A percentile compares a stretch with the other conserved stretches of the same genome.
Evolutionary conservation across 257 asterid species (phyloP).

Genomic region (Mentha longifolia): DNA sequence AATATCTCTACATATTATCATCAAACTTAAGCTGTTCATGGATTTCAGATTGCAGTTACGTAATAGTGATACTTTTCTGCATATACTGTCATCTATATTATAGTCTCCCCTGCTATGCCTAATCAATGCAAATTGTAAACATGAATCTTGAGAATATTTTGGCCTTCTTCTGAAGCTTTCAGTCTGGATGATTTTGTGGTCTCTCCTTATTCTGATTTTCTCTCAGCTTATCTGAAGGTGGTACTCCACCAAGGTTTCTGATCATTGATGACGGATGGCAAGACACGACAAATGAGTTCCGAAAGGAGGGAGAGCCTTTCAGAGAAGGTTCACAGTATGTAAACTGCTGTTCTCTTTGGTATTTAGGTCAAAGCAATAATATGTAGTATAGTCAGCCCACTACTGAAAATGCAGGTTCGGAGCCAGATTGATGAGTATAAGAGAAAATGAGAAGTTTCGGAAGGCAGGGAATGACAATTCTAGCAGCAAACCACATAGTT

Average conservation of each 20-base stretch:
- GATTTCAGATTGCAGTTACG: no score
- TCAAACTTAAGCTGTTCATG: no score
- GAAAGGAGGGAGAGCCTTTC: constrained; percentile 49
- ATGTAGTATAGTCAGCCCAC: not conserved
- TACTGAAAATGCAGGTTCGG: constrained; percentile 53
- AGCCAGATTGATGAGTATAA: constrained; percentile 56
- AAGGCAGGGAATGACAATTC: constrained; percentile 39
- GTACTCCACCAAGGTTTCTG: constrained; percentile 49
- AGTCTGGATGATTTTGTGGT: constrained; percentile 8
- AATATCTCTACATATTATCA: no score
- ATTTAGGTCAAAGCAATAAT: not conserved
- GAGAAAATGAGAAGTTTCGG: constrained; percentile 57
- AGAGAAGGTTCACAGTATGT: constrained; percentile 53
- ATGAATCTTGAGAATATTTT: no score
- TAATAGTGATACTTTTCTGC: no score
- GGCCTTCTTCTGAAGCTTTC: no score
- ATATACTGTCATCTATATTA: no score
- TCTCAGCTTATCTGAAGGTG: constrained; percentile 53
- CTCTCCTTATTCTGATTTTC: constrained; percentile 10
- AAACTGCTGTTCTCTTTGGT: not conserved
- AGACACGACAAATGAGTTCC: constrained; percentile 52
- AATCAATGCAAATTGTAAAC: no score
- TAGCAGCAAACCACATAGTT: constrained; percentile 38
- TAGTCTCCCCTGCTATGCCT: no score
- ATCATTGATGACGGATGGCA: constrained; percentile 63